These are phyloP conservation scores for Durusdinium trenchii DNA, from an alignment of 73 alveolate genomes.

Conservation along the genomic window DNA sequence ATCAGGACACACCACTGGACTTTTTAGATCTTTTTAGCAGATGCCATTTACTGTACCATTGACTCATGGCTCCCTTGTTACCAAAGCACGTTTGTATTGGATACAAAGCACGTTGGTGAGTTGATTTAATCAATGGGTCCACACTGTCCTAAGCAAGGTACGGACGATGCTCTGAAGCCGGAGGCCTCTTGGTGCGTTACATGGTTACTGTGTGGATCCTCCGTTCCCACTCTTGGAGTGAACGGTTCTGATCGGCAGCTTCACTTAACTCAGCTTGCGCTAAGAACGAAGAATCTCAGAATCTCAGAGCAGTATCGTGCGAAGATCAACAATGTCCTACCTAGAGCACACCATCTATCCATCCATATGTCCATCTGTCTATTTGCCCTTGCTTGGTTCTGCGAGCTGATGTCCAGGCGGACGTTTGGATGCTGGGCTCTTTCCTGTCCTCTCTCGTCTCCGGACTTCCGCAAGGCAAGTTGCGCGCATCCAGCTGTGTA, in stretches of 20 bases:
- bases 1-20: neutral
- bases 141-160: neutral
- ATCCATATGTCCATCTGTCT: neutral
- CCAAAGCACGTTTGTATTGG: no score
- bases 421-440: conserved; percentile 85
- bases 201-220: neutral
- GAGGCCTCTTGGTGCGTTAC: conserved; percentile 13
- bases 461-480: conserved; percentile 29
- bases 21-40: no score
- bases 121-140: neutral
- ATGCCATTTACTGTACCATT: no score
- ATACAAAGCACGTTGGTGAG: no score
- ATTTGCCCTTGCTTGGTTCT: neutral
- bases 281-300: no score
- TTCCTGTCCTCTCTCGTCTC: conserved; percentile 28
- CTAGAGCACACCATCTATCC: neutral
- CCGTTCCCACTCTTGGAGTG: no score
- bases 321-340: neutral
- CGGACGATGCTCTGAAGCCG: conserved; percentile 78
- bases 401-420: conserved; percentile 70
- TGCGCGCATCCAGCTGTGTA: neutral
- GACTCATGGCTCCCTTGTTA: no score
- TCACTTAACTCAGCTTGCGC: no score
- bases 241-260: no score
- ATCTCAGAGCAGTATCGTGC: neutral